These are phyloP conservation scores for Gorgonomyces haynaldii DNA, from an alignment of 192 early-diverging fungal species.

Conservation along the genomic window DNA sequence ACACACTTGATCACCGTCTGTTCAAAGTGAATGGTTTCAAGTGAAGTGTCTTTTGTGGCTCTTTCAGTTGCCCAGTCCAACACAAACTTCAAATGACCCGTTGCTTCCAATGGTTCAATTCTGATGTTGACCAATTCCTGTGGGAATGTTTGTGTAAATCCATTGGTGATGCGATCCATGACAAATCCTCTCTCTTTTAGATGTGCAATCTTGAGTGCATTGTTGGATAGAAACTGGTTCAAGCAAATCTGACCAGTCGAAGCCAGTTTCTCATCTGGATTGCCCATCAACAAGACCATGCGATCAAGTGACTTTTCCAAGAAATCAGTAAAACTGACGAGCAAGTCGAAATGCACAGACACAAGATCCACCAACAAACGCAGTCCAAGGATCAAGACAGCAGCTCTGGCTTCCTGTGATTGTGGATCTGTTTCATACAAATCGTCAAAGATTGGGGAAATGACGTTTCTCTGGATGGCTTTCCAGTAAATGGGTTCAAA, in stretches of 20 bases:
- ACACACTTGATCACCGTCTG: slow-evolving; percentile 41
- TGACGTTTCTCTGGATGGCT: slow-evolving; percentile 31
- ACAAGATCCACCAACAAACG: slow-evolving; percentile 31
- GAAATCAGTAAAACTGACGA: slow-evolving; percentile 14
- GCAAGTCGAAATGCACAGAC: slow-evolving; percentile 21
- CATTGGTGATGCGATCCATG: slow-evolving; percentile 24
- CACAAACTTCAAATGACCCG: too few species aligned
- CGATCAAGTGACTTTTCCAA: slow-evolving; percentile 22
- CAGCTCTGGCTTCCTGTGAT: slow-evolving; percentile 21
- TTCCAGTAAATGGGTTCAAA: slow-evolving; percentile 40
- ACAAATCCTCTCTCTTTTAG: slow-evolving; percentile 23
- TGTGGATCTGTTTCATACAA: slow-evolving; percentile 24
- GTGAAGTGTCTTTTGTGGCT: too few species aligned
- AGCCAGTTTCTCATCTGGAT: slow-evolving; percentile 36
- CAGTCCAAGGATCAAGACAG: slow-evolving; percentile 37
- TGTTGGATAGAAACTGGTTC: slow-evolving; percentile 30
- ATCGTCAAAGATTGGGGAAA: slow-evolving; percentile 45
- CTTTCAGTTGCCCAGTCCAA: too few species aligned
- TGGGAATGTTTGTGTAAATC: slow-evolving; percentile 30
- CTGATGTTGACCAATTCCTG: slow-evolving; percentile 34
- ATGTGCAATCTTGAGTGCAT: slow-evolving; percentile 19
- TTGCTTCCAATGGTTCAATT: too few species aligned
- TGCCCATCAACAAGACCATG: slow-evolving; percentile 29
- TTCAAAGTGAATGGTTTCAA: slow-evolving; percentile 40
- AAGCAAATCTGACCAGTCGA: slow-evolving; percentile 43